A percentile compares a stretch with the other conserved stretches of the same genome.
Evolutionary conservation across 2,329 filamentous ascomycete genomes (phyloP).

Genomic region (Epichloe aotearoae): DNA sequence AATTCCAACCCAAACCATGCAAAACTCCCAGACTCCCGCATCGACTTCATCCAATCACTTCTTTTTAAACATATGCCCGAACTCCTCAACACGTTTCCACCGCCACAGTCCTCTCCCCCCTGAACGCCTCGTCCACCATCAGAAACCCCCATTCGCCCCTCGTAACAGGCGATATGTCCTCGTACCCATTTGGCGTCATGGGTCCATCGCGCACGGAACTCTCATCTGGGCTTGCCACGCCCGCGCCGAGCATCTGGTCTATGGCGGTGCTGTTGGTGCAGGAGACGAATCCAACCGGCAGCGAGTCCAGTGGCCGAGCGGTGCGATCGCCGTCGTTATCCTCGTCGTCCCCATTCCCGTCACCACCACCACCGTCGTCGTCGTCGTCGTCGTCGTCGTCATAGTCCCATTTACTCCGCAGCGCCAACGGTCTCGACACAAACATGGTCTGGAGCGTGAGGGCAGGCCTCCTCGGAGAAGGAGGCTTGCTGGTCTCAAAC

Average conservation of each 20-base stretch:
- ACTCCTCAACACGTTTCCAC: conserved; percentile 36
- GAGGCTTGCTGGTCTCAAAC: conserved; percentile 10
- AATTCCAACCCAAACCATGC: not conserved
- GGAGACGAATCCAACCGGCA: conserved; percentile 14
- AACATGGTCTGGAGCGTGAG: conserved; percentile 33
- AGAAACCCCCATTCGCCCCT: conserved; percentile 50
- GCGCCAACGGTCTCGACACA: conserved; percentile 6
- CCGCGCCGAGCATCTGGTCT: conserved; percentile 27
- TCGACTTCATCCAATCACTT: no score
- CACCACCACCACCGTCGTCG: not conserved
- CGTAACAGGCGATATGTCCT: conserved; percentile 50
- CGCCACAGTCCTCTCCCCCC: conserved; percentile 30
- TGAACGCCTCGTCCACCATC: conserved; percentile 35
- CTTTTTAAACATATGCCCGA: not conserved
- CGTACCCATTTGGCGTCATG: conserved; percentile 44
- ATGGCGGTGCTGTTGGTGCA: conserved; percentile 25
- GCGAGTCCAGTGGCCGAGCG: conserved; percentile 21
- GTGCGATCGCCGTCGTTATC: conserved; percentile 25
- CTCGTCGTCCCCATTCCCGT: conserved; percentile 11
- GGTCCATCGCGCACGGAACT: conserved; percentile 26
- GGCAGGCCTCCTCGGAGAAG: conserved; percentile 15
- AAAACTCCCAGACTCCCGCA: not conserved
- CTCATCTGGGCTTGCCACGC: conserved; percentile 11
- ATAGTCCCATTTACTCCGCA: conserved; percentile 1
- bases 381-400: not conserved